A percentile compares a stretch with the other conserved stretches of the same genome.
phyloP scores from a whole-genome alignment of 179 eudicot genomes.

The Kewa caespitosa region DNA sequence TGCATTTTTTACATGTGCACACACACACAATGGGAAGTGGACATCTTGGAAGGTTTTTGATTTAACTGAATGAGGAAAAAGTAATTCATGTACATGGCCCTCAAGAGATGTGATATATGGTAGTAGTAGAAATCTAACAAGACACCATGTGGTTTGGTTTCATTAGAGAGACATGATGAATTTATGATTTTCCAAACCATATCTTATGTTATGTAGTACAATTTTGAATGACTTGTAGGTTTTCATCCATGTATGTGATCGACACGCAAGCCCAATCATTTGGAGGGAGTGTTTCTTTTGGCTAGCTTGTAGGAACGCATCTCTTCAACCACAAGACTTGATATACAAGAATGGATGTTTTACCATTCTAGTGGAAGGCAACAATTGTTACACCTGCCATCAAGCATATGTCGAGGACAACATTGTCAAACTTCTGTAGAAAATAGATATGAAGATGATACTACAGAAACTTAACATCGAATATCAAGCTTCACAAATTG shows the following conservation, averaged over 20 bases:
- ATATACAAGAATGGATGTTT: constrained; percentile 12
- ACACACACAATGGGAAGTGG: not conserved
- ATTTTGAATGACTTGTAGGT: constrained; percentile 10
- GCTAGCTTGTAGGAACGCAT: constrained; percentile 20
- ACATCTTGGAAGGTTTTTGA: not conserved
- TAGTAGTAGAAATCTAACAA: not conserved
- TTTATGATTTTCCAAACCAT: constrained; percentile 1
- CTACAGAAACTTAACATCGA: too few relatives aligned
- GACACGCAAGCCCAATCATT: constrained; percentile 30
- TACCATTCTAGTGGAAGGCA: not conserved
- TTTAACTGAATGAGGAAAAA: too few relatives aligned
- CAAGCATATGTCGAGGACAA: too few relatives aligned
- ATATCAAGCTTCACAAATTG: too few relatives aligned
- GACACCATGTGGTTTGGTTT: constrained; percentile 12
- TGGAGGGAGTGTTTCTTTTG: constrained; percentile 15
- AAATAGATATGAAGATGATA: too few relatives aligned
- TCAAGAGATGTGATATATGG: not conserved
- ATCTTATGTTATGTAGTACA: constrained; percentile 10
- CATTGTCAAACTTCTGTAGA: too few relatives aligned
- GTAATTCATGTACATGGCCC: not conserved
- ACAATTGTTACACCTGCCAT: not conserved
- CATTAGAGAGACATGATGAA: constrained; percentile 19
- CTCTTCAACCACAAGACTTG: constrained; percentile 25
- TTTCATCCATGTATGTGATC: constrained; percentile 3
- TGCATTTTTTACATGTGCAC: not conserved